Conservation (phyloP, 208 protist genomes). For the Leishmania mexicana region DNA sequence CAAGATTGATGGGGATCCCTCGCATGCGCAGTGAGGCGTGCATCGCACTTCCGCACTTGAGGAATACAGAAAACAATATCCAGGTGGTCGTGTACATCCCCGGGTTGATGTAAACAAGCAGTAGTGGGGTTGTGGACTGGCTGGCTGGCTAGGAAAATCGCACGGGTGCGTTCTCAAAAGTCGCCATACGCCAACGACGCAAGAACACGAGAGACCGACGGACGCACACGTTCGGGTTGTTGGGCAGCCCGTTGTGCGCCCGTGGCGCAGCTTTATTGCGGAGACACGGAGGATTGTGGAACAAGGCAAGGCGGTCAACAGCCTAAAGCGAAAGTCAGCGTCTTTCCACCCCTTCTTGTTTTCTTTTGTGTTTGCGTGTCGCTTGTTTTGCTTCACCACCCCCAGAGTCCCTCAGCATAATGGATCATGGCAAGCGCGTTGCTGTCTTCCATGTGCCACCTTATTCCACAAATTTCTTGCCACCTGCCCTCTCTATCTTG, state of each 20-base stretch:
- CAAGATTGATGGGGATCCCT: conserved; percentile 84
- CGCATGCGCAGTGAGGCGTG: conserved; percentile 82
- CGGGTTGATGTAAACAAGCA: conserved; percentile 63
- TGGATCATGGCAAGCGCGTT: not conserved
- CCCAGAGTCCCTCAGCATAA: not conserved
- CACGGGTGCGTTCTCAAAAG: conserved; percentile 21
- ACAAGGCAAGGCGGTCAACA: not conserved
- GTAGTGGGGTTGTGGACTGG: conserved; percentile 84
- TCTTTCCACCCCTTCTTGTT: not conserved
- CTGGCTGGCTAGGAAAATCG: conserved; percentile 49
- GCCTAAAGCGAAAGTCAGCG: not conserved
- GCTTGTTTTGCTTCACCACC: not conserved
- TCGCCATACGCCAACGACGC: too few species aligned
- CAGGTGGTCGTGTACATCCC: conserved; percentile 77
- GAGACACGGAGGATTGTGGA: not conserved
- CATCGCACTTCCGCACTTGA: conserved; percentile 67
- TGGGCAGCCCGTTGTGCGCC: not conserved
- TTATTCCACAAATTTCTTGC: not conserved
- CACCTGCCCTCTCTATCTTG: not conserved
- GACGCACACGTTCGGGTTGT: not conserved
- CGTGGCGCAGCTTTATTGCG: not conserved
- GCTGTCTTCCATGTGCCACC: not conserved
- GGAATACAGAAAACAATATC: conserved; percentile 52
- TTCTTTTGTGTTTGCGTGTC: not conserved
- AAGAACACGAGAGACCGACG: not conserved